Evolutionary conservation across 208 protist genomes (phyloP), one percentile per base, ranked within the genome.

Genomic region (Crithidia expoeki): DNA sequence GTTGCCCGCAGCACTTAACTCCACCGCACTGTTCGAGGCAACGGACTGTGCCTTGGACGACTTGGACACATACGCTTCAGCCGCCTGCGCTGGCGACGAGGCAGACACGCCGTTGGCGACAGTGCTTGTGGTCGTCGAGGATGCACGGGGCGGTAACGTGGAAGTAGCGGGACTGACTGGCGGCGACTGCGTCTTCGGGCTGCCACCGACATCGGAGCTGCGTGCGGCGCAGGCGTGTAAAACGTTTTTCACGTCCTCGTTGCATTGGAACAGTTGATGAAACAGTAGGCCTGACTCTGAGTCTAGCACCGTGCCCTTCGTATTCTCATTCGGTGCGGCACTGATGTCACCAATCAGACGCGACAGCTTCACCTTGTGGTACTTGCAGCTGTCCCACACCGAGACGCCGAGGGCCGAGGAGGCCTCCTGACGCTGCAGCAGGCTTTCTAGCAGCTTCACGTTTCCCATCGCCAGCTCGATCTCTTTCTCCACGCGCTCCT

Each of bases 311-410:
- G 76, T 87, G 9, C 80, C 79, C 0, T 42, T 34, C 0, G 81
- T 72, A n/a, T 72, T 68, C 47, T 85, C 75, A 9, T 63, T 58
- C 7, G 72, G 65, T 25, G 79, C 64, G 16, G 62, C 58, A 32
- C 68, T 63, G 49, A 88, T 33, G 30, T 78, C 67, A 1, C 56
- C 85, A 25, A 87, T 67, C 9, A 88, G 58, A 12, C 76, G 77
- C 16, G 65, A 71, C 5, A 94, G 73, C 69, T 88, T 90, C 38
- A 75, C 74, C 59, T 89, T 86, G 68, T 91, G 81, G 53, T 91
- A 94, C 51, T 72, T 77, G 72, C 85, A 90, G 74, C 89, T 94
- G 50, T 91, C 89, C 14, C 32, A 68, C 10, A 91, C 77, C 16
- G 89, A 94, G 23, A 84, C 77, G 30, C 79, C 79, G 36, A 92